Conservation (phyloP, 371 early-diverging fungal genomes). For the Dinochytrium kinnereticum region DNA sequence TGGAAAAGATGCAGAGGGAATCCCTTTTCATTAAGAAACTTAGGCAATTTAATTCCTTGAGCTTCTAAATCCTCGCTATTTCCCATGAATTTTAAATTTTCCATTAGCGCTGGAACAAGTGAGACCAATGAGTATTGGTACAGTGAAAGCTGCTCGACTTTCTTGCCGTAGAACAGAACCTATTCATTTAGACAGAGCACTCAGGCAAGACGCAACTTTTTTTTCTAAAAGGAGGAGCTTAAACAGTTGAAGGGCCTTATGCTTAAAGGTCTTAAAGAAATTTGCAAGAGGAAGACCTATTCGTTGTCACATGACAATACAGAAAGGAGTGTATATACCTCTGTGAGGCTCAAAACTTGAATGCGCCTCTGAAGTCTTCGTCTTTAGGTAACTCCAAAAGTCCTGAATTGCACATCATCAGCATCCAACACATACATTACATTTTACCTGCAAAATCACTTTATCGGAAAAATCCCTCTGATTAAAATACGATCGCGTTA, state of each 20-base stretch:
- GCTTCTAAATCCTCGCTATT: neutral
- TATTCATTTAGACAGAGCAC: constrained; percentile 34
- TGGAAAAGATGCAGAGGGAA: constrained; percentile 76
- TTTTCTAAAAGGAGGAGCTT: constrained; percentile 78
- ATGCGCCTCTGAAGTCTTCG: neutral
- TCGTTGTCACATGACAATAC: neutral
- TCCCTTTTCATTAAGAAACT: constrained; percentile 64
- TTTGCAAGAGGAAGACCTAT: constrained; percentile 62
- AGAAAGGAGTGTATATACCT: neutral
- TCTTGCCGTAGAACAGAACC: constrained; percentile 81
- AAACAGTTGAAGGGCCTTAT: constrained; percentile 70
- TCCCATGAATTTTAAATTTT: constrained; percentile 3
- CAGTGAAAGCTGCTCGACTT: constrained; percentile 73
- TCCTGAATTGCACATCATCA: constrained; percentile 8
- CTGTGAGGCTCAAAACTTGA: neutral
- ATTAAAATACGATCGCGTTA: constrained; percentile 78
- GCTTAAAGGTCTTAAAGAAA: constrained; percentile 69
- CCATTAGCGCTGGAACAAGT: constrained; percentile 59
- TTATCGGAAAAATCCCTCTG: constrained; percentile 77
- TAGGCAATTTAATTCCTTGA: constrained; percentile 45
- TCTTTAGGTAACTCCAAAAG: neutral
- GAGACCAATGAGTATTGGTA: constrained; percentile 81
- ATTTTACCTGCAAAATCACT: constrained; percentile 69
- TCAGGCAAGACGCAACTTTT: constrained; percentile 3
- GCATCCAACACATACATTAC: neutral